phyloP scores from a whole-genome alignment of 2,329 filamentous ascomycete species.

The Boeremia lycopersici region DNA sequence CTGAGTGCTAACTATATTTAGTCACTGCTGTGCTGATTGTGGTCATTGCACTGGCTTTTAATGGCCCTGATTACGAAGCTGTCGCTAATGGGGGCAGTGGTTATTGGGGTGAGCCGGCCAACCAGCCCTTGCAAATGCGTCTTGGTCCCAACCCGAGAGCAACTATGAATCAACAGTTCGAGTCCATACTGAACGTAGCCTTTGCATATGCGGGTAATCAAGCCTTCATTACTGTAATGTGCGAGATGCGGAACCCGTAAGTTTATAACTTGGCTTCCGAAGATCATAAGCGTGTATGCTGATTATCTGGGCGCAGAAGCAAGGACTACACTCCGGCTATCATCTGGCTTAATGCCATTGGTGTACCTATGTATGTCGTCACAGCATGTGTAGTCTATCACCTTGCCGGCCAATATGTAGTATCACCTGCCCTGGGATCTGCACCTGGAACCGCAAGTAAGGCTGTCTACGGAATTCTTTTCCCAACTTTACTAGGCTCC shows the following conservation, averaged over 20 bases:
- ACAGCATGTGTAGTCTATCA: constrained; percentile 69
- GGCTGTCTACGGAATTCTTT: constrained; percentile 67
- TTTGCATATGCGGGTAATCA: constrained; percentile 59
- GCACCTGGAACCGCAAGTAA: constrained; percentile 61
- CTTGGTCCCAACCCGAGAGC: constrained; percentile 8
- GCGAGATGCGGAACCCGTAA: constrained; percentile 58
- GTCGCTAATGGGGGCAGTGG: constrained; percentile 7
- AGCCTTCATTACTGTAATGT: constrained; percentile 69
- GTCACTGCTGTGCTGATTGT: constrained; percentile 44
- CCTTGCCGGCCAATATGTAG: constrained; percentile 64
- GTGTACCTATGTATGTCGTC: constrained; percentile 65
- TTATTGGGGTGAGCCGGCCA: constrained; percentile 8
- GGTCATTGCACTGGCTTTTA: constrained; percentile 4
- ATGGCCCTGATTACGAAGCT: constrained; percentile 7
- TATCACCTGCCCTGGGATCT: constrained; percentile 68
- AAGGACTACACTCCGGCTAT: constrained; percentile 13
- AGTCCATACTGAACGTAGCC: constrained; percentile 61
- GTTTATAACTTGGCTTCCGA: constrained; percentile 56
- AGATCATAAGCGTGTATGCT: neutral
- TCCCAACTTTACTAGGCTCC: constrained; percentile 71
- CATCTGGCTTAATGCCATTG: constrained; percentile 33
- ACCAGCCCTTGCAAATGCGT: constrained; percentile 10
- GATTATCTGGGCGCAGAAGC: neutral
- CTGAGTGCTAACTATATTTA: constrained; percentile 18
- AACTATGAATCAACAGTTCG: constrained; percentile 11